These are phyloP conservation scores for Panicum hallii DNA, from an alignment of 202 grass and related monocot species.

Conservation along the genomic window DNA sequence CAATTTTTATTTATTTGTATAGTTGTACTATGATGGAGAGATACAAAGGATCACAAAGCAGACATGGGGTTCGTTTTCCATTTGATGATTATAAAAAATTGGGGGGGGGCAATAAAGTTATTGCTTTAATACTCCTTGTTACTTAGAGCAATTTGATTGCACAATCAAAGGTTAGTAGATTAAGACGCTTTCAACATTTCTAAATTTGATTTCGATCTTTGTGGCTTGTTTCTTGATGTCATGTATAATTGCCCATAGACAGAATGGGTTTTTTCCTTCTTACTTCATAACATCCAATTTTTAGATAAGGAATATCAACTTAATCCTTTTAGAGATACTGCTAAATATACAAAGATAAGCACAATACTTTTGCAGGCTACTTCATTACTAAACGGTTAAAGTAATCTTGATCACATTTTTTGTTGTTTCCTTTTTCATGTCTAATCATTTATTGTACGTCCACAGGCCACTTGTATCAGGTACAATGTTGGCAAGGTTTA, in stretches of 20 bases:
- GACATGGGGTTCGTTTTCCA: too few species aligned
- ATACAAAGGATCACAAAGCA: too few species aligned
- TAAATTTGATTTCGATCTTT: not conserved
- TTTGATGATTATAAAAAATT: too few species aligned
- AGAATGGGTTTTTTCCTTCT: not conserved
- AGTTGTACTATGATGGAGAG: too few species aligned
- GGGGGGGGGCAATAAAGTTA: too few species aligned
- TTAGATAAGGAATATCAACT: not conserved
- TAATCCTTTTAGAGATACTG: not conserved
- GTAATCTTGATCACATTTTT: not conserved
- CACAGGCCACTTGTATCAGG: too few species aligned
- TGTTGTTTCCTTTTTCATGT: not conserved
- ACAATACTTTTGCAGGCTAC: not conserved
- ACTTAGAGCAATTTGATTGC: too few species aligned
- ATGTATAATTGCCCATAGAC: not conserved
- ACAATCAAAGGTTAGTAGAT: too few species aligned
- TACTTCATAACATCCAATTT: not conserved
- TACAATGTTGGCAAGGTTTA: too few species aligned
- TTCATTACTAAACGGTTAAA: not conserved
- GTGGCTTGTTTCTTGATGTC: not conserved
- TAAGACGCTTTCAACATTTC: not conserved
- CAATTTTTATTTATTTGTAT: too few species aligned
- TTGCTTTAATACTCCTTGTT: too few species aligned
- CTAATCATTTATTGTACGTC: too few species aligned
- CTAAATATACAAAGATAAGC: not conserved